Evolutionary conservation across 495 filamentous ascomycete genomes (phyloP).

Genomic region (Melanomma pulvis-pyrius): DNA sequence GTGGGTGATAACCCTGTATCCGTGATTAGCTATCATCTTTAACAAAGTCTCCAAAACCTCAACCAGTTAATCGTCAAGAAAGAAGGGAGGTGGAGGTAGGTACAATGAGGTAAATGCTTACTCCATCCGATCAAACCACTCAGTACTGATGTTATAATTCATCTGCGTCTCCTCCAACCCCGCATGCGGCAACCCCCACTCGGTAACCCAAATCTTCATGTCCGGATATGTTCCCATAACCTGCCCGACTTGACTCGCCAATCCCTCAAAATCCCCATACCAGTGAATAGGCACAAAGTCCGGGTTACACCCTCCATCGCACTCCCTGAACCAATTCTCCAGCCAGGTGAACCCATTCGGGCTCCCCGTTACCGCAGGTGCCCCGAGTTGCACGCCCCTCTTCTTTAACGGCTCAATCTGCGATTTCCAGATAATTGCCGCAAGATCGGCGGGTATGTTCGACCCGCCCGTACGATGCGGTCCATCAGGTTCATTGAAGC

Average conservation of each 20-base stretch:
- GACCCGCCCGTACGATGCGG: conserved; percentile 57
- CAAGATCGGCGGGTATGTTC: conserved; percentile 56
- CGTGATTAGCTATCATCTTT: background rate
- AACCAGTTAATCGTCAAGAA: too few relatives aligned
- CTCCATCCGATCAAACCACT: conserved; percentile 66
- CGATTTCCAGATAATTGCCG: conserved; percentile 66
- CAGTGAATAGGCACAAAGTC: conserved; percentile 78
- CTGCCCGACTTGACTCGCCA: conserved; percentile 70
- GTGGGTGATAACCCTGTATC: conserved; percentile 54
- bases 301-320: conserved; percentile 57
- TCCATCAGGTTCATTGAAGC: conserved; percentile 77
- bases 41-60: too few relatives aligned
- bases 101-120: conserved; percentile 23
- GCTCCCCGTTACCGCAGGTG: conserved; percentile 44
- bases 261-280: conserved; percentile 74
- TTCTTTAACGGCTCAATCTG: conserved; percentile 67
- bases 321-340: conserved; percentile 59
- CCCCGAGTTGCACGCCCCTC: conserved; percentile 44
- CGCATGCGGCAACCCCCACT: conserved; percentile 60
- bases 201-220: conserved; percentile 71
- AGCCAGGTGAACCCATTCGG: conserved; percentile 65
- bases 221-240: conserved; percentile 61
- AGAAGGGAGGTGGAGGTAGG: background rate
- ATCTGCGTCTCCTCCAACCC: conserved; percentile 57
- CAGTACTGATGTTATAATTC: conserved; percentile 65